phyloP scores from a whole-genome alignment of 345 rosid genomes.

The Eucalyptus melliodora region DNA sequence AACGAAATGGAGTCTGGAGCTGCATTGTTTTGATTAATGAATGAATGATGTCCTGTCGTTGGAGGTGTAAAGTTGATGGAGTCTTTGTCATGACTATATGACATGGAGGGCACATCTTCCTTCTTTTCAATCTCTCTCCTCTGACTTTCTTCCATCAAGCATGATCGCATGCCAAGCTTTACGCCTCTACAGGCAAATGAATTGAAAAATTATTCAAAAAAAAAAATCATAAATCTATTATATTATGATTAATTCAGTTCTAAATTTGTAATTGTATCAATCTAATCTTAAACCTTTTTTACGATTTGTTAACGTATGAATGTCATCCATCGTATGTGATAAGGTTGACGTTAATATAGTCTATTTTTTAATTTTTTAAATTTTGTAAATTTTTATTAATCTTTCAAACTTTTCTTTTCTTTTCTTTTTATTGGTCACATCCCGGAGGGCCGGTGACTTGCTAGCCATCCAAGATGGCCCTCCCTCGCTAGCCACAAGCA shows the following conservation, averaged over 20 bases:
- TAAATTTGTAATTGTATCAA: too few relatives aligned
- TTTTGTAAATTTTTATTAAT: too few relatives aligned
- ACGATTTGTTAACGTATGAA: not conserved
- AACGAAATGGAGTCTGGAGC: not conserved
- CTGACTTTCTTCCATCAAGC: not conserved
- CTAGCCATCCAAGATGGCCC: too few relatives aligned
- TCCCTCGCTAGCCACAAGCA: too few relatives aligned
- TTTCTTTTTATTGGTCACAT: too few relatives aligned
- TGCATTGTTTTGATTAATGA: not conserved
- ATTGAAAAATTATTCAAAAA: not conserved
- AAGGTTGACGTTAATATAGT: accelerated
- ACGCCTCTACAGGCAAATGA: not conserved
- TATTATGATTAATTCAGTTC: not conserved
- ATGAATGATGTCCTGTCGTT: not conserved
- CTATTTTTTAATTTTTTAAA: too few relatives aligned
- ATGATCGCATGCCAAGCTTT: not conserved
- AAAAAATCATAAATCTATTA: not conserved
- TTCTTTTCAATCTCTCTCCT: not conserved
- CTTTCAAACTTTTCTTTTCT: too few relatives aligned
- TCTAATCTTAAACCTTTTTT: accelerated
- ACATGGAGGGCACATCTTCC: not conserved
- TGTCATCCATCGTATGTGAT: not conserved
- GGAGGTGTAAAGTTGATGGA: not conserved
- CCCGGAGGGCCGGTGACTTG: not conserved
- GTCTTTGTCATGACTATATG: not conserved